Evolutionary conservation across 2,329 filamentous ascomycete species (phyloP).

Genomic region (Microdochium nivale): DNA sequence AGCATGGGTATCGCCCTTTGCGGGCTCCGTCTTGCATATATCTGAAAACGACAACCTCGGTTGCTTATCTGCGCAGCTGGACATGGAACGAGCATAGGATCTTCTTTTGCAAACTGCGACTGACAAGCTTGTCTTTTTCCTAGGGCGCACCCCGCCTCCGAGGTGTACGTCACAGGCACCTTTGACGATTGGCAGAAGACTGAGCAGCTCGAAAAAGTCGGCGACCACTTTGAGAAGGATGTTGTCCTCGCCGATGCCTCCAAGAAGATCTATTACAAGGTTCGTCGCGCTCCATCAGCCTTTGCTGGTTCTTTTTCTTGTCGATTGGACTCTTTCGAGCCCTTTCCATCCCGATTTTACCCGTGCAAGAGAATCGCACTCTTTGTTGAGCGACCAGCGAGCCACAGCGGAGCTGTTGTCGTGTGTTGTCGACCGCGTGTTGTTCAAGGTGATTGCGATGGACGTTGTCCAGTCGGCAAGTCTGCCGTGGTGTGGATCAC

Average conservation of each 20-base stretch:
- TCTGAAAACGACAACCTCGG: too few species aligned
- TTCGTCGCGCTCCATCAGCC: conserved; percentile 32
- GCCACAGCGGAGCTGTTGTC: too few species aligned
- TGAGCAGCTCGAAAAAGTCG: conserved; percentile 71
- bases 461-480: too few species aligned
- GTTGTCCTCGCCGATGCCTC: conserved; percentile 59
- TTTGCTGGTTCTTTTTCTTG: not conserved
- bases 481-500: not conserved
- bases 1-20: not conserved
- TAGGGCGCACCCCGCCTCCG: conserved; percentile 76
- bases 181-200: conserved; percentile 93
- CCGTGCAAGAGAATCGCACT: too few species aligned
- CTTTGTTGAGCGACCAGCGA: too few species aligned
- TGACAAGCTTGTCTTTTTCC: conserved; percentile 11
- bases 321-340: not conserved
- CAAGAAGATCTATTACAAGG: conserved; percentile 91
- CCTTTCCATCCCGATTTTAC: too few species aligned
- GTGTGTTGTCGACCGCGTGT: too few species aligned
- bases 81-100: conserved; percentile 10
- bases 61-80: not conserved
- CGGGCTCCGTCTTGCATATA: not conserved
- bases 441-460: too few species aligned
- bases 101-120: conserved; percentile 9
- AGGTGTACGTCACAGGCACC: conserved; percentile 91
- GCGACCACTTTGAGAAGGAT: conserved; percentile 67